Conservation (phyloP, 225 moss, liverwort and hornwort species). For the Takakia lepidozioides region DNA sequence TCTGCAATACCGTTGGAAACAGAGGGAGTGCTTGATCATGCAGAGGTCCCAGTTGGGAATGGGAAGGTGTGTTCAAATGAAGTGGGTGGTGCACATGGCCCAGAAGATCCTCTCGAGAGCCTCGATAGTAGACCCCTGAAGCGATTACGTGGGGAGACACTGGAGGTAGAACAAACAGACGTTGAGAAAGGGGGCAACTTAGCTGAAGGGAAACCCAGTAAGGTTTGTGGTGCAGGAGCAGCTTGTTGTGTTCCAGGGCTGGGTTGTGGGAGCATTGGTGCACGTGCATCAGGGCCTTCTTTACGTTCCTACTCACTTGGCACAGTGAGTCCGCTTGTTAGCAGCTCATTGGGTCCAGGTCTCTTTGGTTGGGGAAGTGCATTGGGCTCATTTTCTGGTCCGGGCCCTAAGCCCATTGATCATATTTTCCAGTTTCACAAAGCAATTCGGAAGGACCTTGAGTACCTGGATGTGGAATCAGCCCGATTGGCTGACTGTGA, state of each 20-base stretch:
- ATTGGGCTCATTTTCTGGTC: slow-evolving; percentile 47
- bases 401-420: slow-evolving; percentile 90
- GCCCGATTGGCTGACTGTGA: slow-evolving; percentile 82
- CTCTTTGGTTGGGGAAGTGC: slow-evolving; percentile 88
- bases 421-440: slow-evolving; percentile 99
- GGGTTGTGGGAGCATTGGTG: slow-evolving; percentile 62
- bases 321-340: slow-evolving; percentile 19
- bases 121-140: slow-evolving; percentile 62
- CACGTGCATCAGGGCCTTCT: slow-evolving; percentile 44
- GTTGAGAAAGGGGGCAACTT: slow-evolving; percentile 13
- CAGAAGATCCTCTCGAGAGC: slow-evolving; percentile 37
- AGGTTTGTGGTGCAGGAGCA: slow-evolving; percentile 33
- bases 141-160: slow-evolving; percentile 33
- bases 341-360: slow-evolving; percentile 69
- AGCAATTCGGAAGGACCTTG: slow-evolving; percentile 92
- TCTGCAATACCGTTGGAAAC: slow-evolving; percentile 10
- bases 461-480: slow-evolving; percentile 89
- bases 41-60: too few relatives aligned
- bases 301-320: slow-evolving; percentile 18
- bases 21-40: slow-evolving; percentile 19
- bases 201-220: slow-evolving; percentile 3
- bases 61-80: neutral
- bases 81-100: slow-evolving; percentile 35
- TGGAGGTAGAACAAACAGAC: slow-evolving; percentile 8
- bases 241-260: slow-evolving; percentile 82